Base-by-base conservation (phyloP, 352 stramenopile genomes). In the Ophiocytium majus region DNA sequence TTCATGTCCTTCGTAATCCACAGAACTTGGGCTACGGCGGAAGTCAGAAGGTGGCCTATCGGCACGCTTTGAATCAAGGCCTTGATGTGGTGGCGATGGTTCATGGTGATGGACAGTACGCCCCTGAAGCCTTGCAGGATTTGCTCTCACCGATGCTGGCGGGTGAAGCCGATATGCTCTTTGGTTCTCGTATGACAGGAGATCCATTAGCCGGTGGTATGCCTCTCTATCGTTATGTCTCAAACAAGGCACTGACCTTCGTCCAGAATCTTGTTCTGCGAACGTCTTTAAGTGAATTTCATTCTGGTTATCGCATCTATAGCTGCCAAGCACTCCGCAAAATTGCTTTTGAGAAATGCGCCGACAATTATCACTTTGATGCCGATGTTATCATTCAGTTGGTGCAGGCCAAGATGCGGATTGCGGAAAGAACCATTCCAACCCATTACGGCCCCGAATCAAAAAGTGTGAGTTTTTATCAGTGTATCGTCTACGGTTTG, bases 281-380 rank as follows among this genome's bases (percentile, higher is more conserved):
- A 71, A 71, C 57, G 19, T 23, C 19, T 23, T 28, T 71, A 28
- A 23, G 19, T 23, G 57, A 71, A 28, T 71, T 71, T 71, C 57
- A 71, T 71, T 71, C 57, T 28, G 57, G 57, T 28, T 71, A 71
- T 71, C 57, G 57, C 23, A 28, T 28, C 57, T 71, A 71, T 28
- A 23, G 57, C 19, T 23, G 23, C 19, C 28, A 23, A 71, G 57
- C 57, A 28, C 57, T 71, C 19, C 23, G 28, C 19, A 23, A 71
- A 71, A 71, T 71, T 71, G 57, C 23, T 71, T 28, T 71, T 23
- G 57, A 71, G 23, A 23, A 71, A 71, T 71, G 57, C 57, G 28
- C 57, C 23, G 57, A 71, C 28, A 28, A 71, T 71, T 71, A 23
- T 71, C 57, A 71, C 57, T 71, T 71, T 71, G 57, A 71, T 71